A percentile compares a stretch with the other conserved stretches of the same genome.
These are phyloP conservation scores for Adiantum capillusveneris DNA, from an alignment of 75 land plant species.

Conservation along the genomic window DNA sequence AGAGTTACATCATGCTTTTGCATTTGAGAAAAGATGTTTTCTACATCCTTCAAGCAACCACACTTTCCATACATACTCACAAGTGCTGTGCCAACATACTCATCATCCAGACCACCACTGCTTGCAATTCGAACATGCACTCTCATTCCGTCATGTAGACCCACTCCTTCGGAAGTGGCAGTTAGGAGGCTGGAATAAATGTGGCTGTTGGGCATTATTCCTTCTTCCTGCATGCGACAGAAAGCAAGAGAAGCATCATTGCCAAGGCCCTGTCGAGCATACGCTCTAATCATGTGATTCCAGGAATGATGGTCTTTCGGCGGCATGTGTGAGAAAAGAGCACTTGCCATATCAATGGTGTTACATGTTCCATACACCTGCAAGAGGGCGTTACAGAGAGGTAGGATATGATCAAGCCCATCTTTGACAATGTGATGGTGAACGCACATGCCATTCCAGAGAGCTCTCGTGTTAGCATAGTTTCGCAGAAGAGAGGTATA, in stretches of 20 bases:
- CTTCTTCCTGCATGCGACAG: constrained; percentile 1
- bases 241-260: not conserved
- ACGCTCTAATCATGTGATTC: constrained; percentile 2
- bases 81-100: not conserved
- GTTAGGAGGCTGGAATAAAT: not conserved
- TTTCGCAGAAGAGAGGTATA: too few species aligned
- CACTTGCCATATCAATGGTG: not conserved
- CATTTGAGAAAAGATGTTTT: not conserved
- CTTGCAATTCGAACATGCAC: constrained; percentile 1
- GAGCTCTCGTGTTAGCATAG: not conserved
- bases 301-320: not conserved
- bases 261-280: not conserved
- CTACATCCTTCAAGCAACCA: not conserved
- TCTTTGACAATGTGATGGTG: not conserved
- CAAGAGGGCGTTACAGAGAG: not conserved
- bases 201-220: not conserved
- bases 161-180: not conserved
- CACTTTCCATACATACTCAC: constrained; percentile 4
- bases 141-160: not conserved
- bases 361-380: not conserved
- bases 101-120: not conserved
- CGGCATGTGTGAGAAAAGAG: not conserved
- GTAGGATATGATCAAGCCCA: not conserved
- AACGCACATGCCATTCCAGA: constrained; percentile 1
- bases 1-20: not conserved